Conservation (phyloP, 2,329 filamentous ascomycete species). For the Phyllosticta citribraziliensis region DNA sequence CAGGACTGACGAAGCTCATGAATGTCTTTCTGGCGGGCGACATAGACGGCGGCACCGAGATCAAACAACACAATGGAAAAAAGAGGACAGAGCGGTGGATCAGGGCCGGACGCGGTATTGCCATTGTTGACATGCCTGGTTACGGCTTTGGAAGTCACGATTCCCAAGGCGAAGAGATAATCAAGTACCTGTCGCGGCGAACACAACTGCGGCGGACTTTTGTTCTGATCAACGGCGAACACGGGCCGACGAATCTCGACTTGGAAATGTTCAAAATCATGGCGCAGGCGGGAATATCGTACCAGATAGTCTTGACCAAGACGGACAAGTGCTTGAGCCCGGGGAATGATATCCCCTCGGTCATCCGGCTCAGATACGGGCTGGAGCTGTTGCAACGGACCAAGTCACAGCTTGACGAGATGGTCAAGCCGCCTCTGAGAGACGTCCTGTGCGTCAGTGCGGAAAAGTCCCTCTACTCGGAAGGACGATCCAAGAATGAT, state of each 20-base stretch:
- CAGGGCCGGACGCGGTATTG: slow-evolving; percentile 36
- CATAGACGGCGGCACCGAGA: slow-evolving; percentile 4
- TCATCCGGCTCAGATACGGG: slow-evolving; percentile 19
- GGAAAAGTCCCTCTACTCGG: slow-evolving; percentile 31
- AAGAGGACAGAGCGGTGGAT: slow-evolving; percentile 25
- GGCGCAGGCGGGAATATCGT: slow-evolving; percentile 45
- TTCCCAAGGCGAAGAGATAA: slow-evolving; percentile 57
- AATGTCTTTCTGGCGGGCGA: slow-evolving; percentile 50
- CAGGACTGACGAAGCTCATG: slow-evolving; percentile 53
- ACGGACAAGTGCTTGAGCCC: slow-evolving; percentile 46
- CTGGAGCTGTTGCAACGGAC: slow-evolving; percentile 1
- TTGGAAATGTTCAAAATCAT: slow-evolving; percentile 47
- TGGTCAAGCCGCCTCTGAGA: slow-evolving; percentile 34
- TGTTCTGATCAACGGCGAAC: slow-evolving; percentile 52
- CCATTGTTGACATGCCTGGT: slow-evolving; percentile 60
- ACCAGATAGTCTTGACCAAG: slow-evolving; percentile 59
- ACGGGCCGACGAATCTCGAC: slow-evolving; percentile 55
- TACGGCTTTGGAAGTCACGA: slow-evolving; percentile 54
- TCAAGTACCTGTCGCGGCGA: slow-evolving; percentile 55
- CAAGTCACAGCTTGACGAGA: not conserved
- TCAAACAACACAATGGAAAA: not conserved
- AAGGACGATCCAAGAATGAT: slow-evolving; percentile 31
- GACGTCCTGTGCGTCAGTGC: slow-evolving; percentile 53
- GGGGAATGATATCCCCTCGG: slow-evolving; percentile 16
- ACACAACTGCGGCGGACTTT: slow-evolving; percentile 55